Base-by-base conservation (phyloP, 495 filamentous ascomycete species). In the Penicillium nucicola region DNA sequence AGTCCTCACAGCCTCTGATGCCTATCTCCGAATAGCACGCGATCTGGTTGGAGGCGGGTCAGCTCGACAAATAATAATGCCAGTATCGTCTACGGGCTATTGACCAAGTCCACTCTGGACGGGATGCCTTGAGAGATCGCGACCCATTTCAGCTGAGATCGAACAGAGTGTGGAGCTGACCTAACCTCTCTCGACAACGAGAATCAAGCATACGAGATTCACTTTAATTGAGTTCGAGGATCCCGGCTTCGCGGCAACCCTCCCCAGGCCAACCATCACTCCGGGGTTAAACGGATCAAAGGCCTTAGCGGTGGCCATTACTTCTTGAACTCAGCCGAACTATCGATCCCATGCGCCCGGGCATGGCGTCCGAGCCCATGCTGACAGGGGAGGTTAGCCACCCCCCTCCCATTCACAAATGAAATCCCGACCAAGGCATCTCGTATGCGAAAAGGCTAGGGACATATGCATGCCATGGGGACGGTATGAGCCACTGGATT, bases 151-250 rank as follows among this genome's bases (percentile, higher is more conserved):
- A 48, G 46, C 46, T 48, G 28, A 19, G 32, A 33, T 15, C 25
- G 18, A 40, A 40, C 45, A 1, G 28, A 22, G 18, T 22, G 46
- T 48, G 37, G 37, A 41, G 5, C 46, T 38, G 14, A 13, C 14
- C 14, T 40, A 25, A 17, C 12, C 37, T 39, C 28, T 32, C 22
- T 13, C 19, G 36, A 33, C 12, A 39, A 31, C 17, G 45, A 22
- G 9, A 32, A 39, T 15, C 25, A 23, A 48, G 19, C 31, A 18
- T 20, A 48, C 15, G 25, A 40, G 56, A 48, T 23, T 19, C 28
- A 33, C 35, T 38, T 9, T 39, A 60, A 54, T 46, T 55, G 56
- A 58, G 33, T 61, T 61, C 52, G 41, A 48, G 33, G 10, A 28
- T 22, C 20, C 18, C 12, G 37, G 19, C 7, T 41, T 28, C 15